Percentiles rank a stretch among this genome's conserved stretches.
phyloP scores from a whole-genome alignment of 495 filamentous ascomycete genomes.

The Cairneyella variabilis region DNA sequence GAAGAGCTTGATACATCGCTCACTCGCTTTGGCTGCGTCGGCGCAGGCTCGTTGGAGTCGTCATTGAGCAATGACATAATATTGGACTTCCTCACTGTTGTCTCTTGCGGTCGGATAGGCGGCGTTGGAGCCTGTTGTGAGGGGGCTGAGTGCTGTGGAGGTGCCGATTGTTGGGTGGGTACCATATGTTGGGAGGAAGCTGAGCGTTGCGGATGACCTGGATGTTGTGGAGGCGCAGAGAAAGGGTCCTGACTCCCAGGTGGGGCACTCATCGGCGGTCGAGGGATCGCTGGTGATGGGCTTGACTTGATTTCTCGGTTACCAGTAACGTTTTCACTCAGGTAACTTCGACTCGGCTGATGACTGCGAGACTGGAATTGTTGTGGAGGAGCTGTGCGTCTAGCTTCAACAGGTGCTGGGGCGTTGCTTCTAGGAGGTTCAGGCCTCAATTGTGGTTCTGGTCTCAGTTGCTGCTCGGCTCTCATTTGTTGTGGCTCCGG shows the following conservation, averaged over 20 bases:
- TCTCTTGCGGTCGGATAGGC: slow-evolving; percentile 43
- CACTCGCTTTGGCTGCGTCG: slow-evolving; percentile 42
- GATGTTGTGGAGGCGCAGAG: slow-evolving; percentile 15
- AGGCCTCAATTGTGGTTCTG: no score
- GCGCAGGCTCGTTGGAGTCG: slow-evolving; percentile 49
- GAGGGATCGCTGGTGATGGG: slow-evolving; percentile 18
- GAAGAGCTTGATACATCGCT: slow-evolving; percentile 14
- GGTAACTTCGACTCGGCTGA: slow-evolving; percentile 13
- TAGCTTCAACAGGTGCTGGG: background rate
- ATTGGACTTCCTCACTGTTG: slow-evolving; percentile 47
- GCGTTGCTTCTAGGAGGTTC: slow-evolving; percentile 10
- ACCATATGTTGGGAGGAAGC: no score
- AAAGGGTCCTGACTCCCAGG: slow-evolving; percentile 18
- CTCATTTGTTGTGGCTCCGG: no score
- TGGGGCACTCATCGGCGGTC: slow-evolving; percentile 20
- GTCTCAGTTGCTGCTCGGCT: no score
- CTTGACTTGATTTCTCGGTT: slow-evolving; percentile 18
- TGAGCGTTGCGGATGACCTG: no score
- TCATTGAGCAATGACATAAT: slow-evolving; percentile 58
- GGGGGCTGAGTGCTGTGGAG: no score
- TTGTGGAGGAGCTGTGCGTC: slow-evolving; percentile 13
- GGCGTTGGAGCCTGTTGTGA: slow-evolving; percentile 35
- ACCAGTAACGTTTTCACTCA: slow-evolving; percentile 14
- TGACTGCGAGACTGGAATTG: slow-evolving; percentile 18
- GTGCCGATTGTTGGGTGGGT: no score